Evolutionary conservation across 441 rosid species (phyloP).

Genomic region (Syzygium syzygioides): DNA sequence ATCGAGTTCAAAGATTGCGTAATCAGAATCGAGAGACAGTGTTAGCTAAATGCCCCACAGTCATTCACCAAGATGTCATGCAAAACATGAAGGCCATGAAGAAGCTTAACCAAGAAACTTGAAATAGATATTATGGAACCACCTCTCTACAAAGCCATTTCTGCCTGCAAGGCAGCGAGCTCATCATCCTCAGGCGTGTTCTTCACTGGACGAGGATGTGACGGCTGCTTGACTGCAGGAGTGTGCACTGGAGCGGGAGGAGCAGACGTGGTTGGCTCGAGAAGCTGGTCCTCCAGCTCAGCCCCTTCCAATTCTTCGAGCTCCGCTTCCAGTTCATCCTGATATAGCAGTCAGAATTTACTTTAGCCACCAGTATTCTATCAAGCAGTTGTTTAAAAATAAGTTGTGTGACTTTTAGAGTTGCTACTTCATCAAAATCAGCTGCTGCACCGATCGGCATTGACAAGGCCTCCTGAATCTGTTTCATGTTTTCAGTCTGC

Average conservation of each 20-base stretch:
- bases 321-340: constrained; percentile 98
- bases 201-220: constrained; percentile 61
- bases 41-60: neutral
- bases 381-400: neutral
- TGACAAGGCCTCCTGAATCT: constrained; percentile 93
- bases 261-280: constrained; percentile 77
- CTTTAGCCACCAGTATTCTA: neutral
- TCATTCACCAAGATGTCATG: neutral
- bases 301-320: constrained; percentile 97
- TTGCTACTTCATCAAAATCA: constrained; percentile 84
- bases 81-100: neutral
- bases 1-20: neutral
- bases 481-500: constrained; percentile 96
- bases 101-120: neutral
- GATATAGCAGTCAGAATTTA: constrained; percentile 1
- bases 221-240: constrained; percentile 59
- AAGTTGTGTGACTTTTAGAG: neutral
- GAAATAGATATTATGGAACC: neutral
- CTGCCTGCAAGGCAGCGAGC: constrained; percentile 93
- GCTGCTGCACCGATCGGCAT: constrained; percentile 80
- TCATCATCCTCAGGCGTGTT: constrained; percentile 85
- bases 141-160: constrained; percentile 86
- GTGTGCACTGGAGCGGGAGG: constrained; percentile 71
- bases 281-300: constrained; percentile 91
- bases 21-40: neutral